Conservation (phyloP, 495 filamentous ascomycete genomes). For the Neurospora africana region DNA sequence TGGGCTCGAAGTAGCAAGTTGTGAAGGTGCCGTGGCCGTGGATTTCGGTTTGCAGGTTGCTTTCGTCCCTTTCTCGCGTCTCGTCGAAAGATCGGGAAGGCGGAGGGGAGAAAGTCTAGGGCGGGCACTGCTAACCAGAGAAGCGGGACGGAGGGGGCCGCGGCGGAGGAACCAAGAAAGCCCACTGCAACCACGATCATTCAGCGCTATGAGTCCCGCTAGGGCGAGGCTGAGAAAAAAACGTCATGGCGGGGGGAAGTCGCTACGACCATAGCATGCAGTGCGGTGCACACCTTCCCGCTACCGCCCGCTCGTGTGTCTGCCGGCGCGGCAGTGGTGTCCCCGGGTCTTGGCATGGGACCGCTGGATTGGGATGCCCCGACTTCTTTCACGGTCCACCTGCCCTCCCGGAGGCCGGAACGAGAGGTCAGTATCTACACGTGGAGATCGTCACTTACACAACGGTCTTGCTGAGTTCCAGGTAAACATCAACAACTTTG, state of each 20-base stretch:
- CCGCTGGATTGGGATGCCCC: neutral
- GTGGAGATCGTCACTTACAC: neutral
- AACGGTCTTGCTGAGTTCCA: neutral
- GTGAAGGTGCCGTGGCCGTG: neutral
- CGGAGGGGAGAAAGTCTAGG: neutral
- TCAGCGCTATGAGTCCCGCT: conserved; percentile 10
- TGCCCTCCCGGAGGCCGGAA: neutral
- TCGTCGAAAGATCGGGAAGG: neutral
- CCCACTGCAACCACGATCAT: neutral
- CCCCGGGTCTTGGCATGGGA: neutral
- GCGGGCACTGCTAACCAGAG: conserved; percentile 1
- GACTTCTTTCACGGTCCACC: neutral
- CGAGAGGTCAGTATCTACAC: neutral
- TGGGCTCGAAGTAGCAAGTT: neutral
- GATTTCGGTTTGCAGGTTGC: neutral
- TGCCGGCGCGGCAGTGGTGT: neutral
- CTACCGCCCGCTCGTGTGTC: neutral
- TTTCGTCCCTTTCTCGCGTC: neutral
- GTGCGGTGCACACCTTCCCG: neutral
- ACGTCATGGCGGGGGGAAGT: conserved; percentile 6
- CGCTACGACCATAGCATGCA: neutral
- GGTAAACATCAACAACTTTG: neutral
- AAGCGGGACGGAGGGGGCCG: neutral
- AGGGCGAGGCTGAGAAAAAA: conserved; percentile 1
- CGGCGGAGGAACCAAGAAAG: neutral